phyloP scores from a whole-genome alignment of 306 rosid genomes.

The Corylus americana region DNA sequence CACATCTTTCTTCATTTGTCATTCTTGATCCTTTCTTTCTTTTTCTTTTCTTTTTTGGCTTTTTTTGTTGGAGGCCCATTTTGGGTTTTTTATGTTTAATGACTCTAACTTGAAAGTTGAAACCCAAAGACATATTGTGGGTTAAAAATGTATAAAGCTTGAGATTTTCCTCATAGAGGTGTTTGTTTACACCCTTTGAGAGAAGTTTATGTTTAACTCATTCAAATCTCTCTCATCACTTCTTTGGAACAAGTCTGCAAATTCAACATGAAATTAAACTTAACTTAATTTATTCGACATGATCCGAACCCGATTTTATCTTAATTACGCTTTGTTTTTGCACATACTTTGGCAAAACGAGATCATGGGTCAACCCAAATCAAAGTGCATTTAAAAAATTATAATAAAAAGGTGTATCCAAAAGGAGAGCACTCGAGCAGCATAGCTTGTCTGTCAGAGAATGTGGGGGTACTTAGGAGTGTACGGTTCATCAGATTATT shows the following conservation, averaged over 20 bases:
- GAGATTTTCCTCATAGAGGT: slow-evolving; percentile 54
- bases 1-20: slow-evolving; percentile 47
- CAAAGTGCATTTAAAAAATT: background rate
- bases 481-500: slow-evolving; percentile 39
- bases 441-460: slow-evolving; percentile 52
- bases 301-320: too few relatives aligned
- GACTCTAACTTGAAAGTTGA: slow-evolving; percentile 42
- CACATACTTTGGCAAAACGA: too few relatives aligned
- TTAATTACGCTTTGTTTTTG: too few relatives aligned
- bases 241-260: too few relatives aligned
- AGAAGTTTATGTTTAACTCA: slow-evolving; percentile 39
- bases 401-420: slow-evolving; percentile 10
- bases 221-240: too few relatives aligned
- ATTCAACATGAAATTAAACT: too few relatives aligned
- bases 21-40: slow-evolving; percentile 21
- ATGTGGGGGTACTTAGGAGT: slow-evolving; percentile 43
- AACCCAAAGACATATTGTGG: slow-evolving; percentile 39
- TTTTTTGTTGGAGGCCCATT: slow-evolving; percentile 27
- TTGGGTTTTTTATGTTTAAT: slow-evolving; percentile 32
- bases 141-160: slow-evolving; percentile 45
- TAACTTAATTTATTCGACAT: too few relatives aligned
- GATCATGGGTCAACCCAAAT: slow-evolving; percentile 15
- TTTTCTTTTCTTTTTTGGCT: background rate
- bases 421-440: slow-evolving; percentile 5
- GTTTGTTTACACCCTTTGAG: slow-evolving; percentile 37